Conservation (phyloP, 179 eudicot species). For the Nepenthes alata region DNA sequence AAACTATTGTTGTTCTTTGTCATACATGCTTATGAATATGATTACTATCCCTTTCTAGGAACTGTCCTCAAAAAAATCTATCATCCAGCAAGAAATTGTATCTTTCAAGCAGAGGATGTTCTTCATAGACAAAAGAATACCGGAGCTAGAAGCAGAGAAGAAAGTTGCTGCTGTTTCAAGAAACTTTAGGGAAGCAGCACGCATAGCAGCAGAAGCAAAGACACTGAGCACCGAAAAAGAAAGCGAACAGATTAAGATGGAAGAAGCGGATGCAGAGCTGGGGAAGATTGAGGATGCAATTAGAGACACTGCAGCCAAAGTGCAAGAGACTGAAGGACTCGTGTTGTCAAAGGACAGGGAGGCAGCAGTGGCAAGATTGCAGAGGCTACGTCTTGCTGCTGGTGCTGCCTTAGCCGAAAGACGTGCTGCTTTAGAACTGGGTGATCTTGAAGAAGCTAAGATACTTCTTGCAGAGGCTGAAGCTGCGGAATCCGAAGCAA, state of each 20-base stretch:
- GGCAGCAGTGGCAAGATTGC: constrained; percentile 47
- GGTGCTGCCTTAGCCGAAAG: constrained; percentile 43
- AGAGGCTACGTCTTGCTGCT: constrained; percentile 40
- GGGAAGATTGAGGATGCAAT: constrained; percentile 43
- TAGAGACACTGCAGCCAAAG: constrained; percentile 21
- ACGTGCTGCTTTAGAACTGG: constrained; percentile 52
- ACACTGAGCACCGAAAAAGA: constrained; percentile 47
- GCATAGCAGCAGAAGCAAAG: constrained; percentile 64
- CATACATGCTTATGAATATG: background rate
- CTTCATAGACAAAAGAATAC: constrained; percentile 57
- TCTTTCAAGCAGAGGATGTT: constrained; percentile 46
- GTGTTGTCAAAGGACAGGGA: constrained; percentile 45
- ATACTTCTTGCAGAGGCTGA: constrained; percentile 56
- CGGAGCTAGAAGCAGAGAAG: constrained; percentile 79
- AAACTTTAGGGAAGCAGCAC: constrained; percentile 75
- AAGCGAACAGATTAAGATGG: constrained; percentile 30
- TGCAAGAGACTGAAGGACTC: constrained; percentile 42
- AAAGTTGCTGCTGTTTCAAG: constrained; percentile 68
- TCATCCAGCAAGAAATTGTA: constrained; percentile 47
- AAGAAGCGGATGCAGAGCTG: constrained; percentile 21
- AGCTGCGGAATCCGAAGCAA: constrained; percentile 49
- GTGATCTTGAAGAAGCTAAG: constrained; percentile 59
- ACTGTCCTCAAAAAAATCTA: constrained; percentile 48
- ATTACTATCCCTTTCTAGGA: constrained; percentile 29
- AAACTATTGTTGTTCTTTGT: background rate